These are phyloP conservation scores for Pythium chondricola DNA, from an alignment of 352 stramenopile species.

Conservation along the genomic window DNA sequence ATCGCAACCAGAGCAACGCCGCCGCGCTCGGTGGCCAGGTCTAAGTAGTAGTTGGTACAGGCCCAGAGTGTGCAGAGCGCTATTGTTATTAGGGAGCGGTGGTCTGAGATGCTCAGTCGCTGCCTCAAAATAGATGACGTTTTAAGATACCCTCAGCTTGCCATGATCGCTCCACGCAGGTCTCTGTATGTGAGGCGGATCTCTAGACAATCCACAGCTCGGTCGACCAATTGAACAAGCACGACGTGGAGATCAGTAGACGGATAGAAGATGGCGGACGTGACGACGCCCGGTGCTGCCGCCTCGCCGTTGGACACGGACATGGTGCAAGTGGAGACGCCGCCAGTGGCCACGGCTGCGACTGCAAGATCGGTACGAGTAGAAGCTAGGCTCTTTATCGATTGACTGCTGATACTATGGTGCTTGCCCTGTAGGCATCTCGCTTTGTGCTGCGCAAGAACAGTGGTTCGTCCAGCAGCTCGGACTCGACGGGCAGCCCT, in stretches of 20 bases:
- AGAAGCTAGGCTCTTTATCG: not conserved
- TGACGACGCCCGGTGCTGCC: constrained; percentile 2
- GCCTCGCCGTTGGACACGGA: constrained; percentile 1
- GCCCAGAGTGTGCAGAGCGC: too few relatives aligned
- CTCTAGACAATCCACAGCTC: too few relatives aligned
- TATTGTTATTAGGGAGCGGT: too few relatives aligned
- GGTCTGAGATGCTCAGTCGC: too few relatives aligned
- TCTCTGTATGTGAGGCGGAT: too few relatives aligned
- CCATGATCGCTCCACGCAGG: too few relatives aligned
- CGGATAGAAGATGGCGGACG: constrained; percentile 13
- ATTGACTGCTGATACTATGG: not conserved
- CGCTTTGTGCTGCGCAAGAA: not conserved
- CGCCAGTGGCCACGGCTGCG: not conserved
- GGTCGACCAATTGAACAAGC: too few relatives aligned
- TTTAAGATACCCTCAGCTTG: too few relatives aligned
- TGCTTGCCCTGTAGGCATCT: not conserved
- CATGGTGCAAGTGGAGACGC: constrained; percentile 18
- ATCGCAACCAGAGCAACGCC: too few relatives aligned
- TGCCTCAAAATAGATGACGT: not conserved
- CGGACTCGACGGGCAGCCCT: not conserved
- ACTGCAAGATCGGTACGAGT: not conserved
- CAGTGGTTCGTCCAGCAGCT: constrained; percentile 15
- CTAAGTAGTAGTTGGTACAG: too few relatives aligned
- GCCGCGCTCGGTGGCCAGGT: too few relatives aligned
- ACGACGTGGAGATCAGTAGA: too few relatives aligned